Base-by-base conservation (phyloP, 495 filamentous ascomycete species). In the Podospora conica region DNA sequence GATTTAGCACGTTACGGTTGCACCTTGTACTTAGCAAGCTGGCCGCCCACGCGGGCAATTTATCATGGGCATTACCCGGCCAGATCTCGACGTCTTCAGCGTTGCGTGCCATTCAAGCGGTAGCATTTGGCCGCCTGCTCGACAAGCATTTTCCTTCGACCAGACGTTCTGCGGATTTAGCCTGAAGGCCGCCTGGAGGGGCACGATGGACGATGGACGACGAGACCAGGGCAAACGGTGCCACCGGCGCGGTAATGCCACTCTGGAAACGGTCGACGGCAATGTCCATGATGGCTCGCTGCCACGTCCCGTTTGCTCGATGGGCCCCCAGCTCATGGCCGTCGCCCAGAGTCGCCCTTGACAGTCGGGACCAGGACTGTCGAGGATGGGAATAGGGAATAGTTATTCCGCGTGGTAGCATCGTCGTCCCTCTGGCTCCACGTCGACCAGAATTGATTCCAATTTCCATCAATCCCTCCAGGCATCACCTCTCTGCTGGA, bases 101-200 rank as follows among this genome's bases (percentile, higher is more conserved):
- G 61, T 61, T 21, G 60, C 24, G 21, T 28, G 21, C 60, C 29
- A 61, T 53, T 61, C 60, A 61, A 61, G 60, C 60, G 60, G 60
- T 57, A 27, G 21, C 55, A 23, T 57, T 23, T n/a, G 9, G 22
- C 55, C 25, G 55, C 15, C 40, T 48, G 23, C 25, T 57, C 33
- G 22, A 22, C 15, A 27, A 29, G 58, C 24, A 9, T 33, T 33
- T 27, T 57, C 9, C 54, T 64, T 64, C 63, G 63, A 64, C 63
- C 28, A 55, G 57, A 64, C 40, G 57, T 64, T 64, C 63, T 64
- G 57, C 10, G 18, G 25, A 48, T 48, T 64, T 55, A 64, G 63
- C 27, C 63, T 64, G 63, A 64, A 64, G 53, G 9, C 3, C 21
- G 7, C 9, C 60, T 54, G 20, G 60, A 31, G 29, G 29, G 29